Conservation (phyloP, 306 rosid species). For the Morella rubra region DNA sequence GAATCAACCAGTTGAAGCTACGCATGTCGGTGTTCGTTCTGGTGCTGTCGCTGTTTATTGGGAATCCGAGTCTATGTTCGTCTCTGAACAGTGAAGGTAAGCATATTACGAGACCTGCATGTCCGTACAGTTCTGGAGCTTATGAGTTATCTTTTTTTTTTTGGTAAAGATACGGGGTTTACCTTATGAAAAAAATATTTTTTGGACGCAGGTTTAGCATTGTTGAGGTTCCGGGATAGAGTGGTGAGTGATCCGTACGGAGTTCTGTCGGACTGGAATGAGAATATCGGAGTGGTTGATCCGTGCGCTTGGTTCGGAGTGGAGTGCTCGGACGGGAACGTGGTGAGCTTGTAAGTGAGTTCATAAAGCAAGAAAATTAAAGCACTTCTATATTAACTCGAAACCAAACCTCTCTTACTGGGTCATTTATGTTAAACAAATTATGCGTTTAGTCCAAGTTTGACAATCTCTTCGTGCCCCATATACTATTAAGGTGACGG, state of each 20-base stretch:
- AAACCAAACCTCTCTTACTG: not conserved
- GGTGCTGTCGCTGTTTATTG: conserved; percentile 23
- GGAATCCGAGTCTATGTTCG: conserved; percentile 33
- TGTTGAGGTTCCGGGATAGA: conserved; percentile 51
- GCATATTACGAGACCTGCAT: not conserved
- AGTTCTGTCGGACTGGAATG: conserved; percentile 59
- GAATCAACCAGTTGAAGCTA: conserved; percentile 35
- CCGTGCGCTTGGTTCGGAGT: conserved; percentile 75
- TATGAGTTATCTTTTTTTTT: not conserved
- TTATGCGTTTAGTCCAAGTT: not conserved
- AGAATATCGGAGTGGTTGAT: conserved; percentile 30
- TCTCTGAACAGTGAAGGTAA: conserved; percentile 53
- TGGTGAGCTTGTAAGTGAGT: conserved; percentile 61
- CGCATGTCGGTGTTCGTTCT: conserved; percentile 27
- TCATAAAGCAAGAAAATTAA: not conserved
- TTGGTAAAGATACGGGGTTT: not conserved
- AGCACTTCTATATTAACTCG: not conserved
- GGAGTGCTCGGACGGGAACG: conserved; percentile 62
- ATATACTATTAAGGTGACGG: no score
- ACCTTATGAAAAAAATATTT: conserved; percentile 6
- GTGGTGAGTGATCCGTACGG: conserved; percentile 54
- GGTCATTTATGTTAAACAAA: not conserved
- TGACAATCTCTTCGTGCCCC: not conserved
- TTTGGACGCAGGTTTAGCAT: conserved; percentile 58
- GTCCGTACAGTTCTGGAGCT: not conserved